Evolutionary conservation across 345 rosid species (phyloP).

Genomic region (Firmiana major): DNA sequence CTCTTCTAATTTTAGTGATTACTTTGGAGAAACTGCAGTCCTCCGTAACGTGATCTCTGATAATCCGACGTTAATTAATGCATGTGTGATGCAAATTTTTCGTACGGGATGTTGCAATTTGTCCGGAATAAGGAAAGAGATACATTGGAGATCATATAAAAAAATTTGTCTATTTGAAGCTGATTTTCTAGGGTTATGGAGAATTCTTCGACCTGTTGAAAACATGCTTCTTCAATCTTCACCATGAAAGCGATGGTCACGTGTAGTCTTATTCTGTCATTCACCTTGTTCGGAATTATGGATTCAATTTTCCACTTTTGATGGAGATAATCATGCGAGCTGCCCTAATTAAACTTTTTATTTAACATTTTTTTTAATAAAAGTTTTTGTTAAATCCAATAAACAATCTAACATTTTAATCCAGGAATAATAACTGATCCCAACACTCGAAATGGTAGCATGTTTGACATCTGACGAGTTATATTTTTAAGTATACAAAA

Average conservation of each 20-base stretch:
- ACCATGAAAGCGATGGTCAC: not conserved
- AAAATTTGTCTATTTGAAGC: no score
- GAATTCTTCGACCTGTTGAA: not conserved
- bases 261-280: not conserved
- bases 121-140: not conserved
- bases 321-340: constrained; percentile 9
- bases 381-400: no score
- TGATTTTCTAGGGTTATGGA: no score
- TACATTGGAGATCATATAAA: not conserved
- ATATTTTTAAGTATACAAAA: no score
- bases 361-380: no score
- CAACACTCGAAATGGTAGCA: no score
- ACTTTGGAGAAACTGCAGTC: not conserved
- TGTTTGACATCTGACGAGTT: no score
- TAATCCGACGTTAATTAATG: no score
- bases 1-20: not conserved
- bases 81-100: not conserved
- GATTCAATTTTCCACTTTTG: not conserved
- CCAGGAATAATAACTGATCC: no score
- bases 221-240: not conserved
- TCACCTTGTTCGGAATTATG: not conserved
- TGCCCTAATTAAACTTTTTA: not conserved
- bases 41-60: no score
- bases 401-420: no score
- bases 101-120: no score